Evolutionary conservation across 192 early-diverging fungal species (phyloP).

Genomic region (Linnemannia elongata): DNA sequence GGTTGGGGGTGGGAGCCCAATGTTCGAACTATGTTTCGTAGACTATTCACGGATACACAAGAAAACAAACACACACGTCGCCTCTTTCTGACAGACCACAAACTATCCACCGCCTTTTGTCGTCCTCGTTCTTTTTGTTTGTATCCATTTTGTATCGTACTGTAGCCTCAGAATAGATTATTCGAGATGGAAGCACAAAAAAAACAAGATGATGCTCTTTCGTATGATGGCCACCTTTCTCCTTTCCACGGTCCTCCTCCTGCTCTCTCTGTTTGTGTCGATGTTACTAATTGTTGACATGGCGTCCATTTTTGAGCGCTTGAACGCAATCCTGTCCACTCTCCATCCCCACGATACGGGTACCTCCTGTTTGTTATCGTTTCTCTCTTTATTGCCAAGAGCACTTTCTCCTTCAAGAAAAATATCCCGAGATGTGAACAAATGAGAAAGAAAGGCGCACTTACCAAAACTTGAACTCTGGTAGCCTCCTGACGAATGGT

Average conservation of each 20-base stretch:
- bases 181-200: conserved; percentile 8
- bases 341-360: neutral
- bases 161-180: neutral
- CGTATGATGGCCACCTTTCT: neutral
- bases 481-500: conserved; percentile 96
- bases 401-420: neutral
- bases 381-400: neutral
- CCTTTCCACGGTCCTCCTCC: neutral
- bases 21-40: neutral
- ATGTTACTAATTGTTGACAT: conserved; percentile 2
- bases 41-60: neutral
- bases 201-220: neutral
- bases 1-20: conserved; percentile 6
- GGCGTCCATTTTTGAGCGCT: neutral
- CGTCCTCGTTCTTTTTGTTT: neutral
- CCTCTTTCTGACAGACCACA: neutral
- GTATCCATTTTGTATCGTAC: neutral
- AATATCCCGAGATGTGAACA: neutral
- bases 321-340: neutral
- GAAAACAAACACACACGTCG: neutral
- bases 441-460: conserved; percentile 14
- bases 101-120: neutral
- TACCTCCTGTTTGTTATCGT: neutral
- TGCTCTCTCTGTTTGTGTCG: neutral
- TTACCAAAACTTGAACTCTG: conserved; percentile 99